Base-by-base conservation (phyloP, 2,329 filamentous ascomycete species). In the Paraphoma sp. region DNA sequence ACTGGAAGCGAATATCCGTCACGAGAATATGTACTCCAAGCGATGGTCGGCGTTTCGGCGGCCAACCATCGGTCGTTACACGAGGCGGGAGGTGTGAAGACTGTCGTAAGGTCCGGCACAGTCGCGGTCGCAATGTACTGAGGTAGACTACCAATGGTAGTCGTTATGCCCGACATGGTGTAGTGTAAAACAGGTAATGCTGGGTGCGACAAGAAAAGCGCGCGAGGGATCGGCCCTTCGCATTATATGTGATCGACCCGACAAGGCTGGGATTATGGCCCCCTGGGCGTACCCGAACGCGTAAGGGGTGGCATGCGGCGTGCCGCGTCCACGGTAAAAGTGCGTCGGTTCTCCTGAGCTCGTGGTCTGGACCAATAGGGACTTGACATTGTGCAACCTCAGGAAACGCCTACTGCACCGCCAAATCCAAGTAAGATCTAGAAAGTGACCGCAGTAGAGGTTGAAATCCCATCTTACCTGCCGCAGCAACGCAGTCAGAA, bases 1-100 rank as follows among this genome's bases (percentile, higher is more conserved):
- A 53, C 44, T 17, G 45, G 44, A n/a, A 36, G 38, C 7, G 51
- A 16, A 38, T 53, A 47, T 29, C 50, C 50, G 23, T 53, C 50
- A 12, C 50, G 50, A 30, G 51, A 47, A 16, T 53, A 53, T 11
- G 51, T 53, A 33, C 51, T 47, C 51, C 44, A 47, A 6, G 51
- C 51, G 14, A 47, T 53, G 16, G 14, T 31, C n/a, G 38, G 23
- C 23, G 33, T 42, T 8, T 43, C 51, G 8, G 51, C 38, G 9
- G 51, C 51, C 28, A 53, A 36, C 44, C 44, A 53, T 33, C 51
- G 36, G n/a, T 53, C 31, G 11, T 29, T 43, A 16, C 44, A 53
- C 9, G 51, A 53, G 10, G 51, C 44, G 8, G 51, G 38, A 17
- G 51, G 51, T 33, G 51, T 53, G 36, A 47, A 53, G 36, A 53